Percentiles rank a stretch among this genome's conserved stretches.
Conservation (phyloP, 1,284 basidiomycete species). For the Marasmius sp. region DNA sequence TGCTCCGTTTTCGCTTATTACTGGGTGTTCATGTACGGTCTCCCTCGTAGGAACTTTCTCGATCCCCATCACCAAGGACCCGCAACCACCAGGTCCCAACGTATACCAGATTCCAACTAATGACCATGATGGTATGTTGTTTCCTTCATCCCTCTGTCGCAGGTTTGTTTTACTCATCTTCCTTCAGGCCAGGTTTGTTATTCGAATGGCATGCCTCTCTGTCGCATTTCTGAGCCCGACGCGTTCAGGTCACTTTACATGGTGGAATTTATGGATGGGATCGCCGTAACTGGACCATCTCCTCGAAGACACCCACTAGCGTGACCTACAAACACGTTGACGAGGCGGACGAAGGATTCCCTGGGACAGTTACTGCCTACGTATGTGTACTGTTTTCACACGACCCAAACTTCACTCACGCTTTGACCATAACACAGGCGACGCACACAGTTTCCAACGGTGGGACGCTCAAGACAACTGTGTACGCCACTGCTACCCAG, state of each 20-base stretch:
- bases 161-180: neutral
- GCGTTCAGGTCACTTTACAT: slow-evolving; percentile 44
- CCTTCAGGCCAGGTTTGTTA: slow-evolving; percentile 26
- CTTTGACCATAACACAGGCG: slow-evolving; percentile 30
- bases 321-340: slow-evolving; percentile 55
- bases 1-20: neutral
- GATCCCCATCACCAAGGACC: slow-evolving; percentile 50
- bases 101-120: slow-evolving; percentile 53
- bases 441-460: slow-evolving; percentile 50
- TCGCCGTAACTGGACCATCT: slow-evolving; percentile 55
- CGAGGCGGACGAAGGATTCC: slow-evolving; percentile 52
- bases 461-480: slow-evolving; percentile 41
- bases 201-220: neutral
- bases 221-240: neutral
- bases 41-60: slow-evolving; percentile 47
- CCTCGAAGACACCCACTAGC: slow-evolving; percentile 37
- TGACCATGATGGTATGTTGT: slow-evolving; percentile 40
- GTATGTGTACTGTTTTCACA: slow-evolving; percentile 15
- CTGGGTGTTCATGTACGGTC: neutral
- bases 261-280: slow-evolving; percentile 57
- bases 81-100: slow-evolving; percentile 43
- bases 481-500: slow-evolving; percentile 47
- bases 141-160: slow-evolving; percentile 1
- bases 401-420: neutral
- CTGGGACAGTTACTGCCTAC: slow-evolving; percentile 47